Conservation (phyloP, 1,284 basidiomycete species). For the Heterobasidion irregulare region DNA sequence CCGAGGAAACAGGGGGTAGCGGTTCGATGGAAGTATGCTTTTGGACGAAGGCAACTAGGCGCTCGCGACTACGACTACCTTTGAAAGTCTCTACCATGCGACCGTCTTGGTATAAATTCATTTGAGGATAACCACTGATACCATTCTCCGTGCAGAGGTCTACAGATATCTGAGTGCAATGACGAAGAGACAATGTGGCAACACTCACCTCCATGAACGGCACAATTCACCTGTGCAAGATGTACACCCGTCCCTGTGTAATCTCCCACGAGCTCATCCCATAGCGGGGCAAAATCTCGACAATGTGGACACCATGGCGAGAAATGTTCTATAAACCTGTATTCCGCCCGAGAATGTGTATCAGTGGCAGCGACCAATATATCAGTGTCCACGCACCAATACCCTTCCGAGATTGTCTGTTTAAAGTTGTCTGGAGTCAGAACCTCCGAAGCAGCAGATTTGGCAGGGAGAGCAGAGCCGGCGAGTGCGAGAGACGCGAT, state of each 20-base stretch:
- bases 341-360: not conserved
- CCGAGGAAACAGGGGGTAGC: conserved; percentile 9
- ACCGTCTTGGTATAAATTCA: conserved; percentile 72
- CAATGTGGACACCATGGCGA: conserved; percentile 82
- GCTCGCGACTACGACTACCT: conserved; percentile 39
- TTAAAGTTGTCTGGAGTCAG: conserved; percentile 66
- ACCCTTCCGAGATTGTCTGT: conserved; percentile 43
- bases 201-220: conserved; percentile 71
- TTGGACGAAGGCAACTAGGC: conserved; percentile 43
- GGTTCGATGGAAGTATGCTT: conserved; percentile 21
- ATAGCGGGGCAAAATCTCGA: conserved; percentile 72
- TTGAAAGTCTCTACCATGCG: conserved; percentile 50
- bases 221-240: conserved; percentile 84
- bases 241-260: conserved; percentile 56
- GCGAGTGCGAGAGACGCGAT: conserved; percentile 25
- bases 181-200: not conserved
- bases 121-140: conserved; percentile 72
- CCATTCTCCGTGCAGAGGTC: conserved; percentile 72
- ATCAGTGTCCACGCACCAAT: conserved; percentile 45
- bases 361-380: not conserved
- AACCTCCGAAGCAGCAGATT: conserved; percentile 21
- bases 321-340: conserved; percentile 66
- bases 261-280: conserved; percentile 63
- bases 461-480: conserved; percentile 29
- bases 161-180: conserved; percentile 20